Base-by-base conservation (phyloP, 768 basidiomycete genomes). In the Boletus pseudo-olivaceus region DNA sequence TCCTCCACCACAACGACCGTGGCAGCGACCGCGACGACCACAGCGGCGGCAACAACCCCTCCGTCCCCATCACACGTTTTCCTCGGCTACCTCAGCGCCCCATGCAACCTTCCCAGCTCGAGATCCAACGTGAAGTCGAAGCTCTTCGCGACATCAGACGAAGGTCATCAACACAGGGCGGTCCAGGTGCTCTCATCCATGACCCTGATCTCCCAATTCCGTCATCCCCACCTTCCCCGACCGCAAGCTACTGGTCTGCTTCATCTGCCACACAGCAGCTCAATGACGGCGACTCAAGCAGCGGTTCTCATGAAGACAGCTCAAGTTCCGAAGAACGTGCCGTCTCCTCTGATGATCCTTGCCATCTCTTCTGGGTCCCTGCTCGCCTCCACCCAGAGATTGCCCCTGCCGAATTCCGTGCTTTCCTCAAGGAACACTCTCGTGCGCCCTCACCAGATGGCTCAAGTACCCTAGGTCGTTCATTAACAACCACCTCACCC, bases 341-440 rank as follows among this genome's bases (percentile, higher is more conserved):
- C 8, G 11, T 40, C n/a, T n/a, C 65, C 20, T 69, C 79, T 37
- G 85, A 90, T 62, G 91, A 96, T 74, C 87, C 90, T 3, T 85
- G 87, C 64, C 89, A 93, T 71, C 83, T 98, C 59, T 98, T 98
- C 79, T 99, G 97, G 97, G 93, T 99, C 29, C 97, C 97, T 49
- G 97, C 97, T 15, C 83, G 88, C 54, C 78, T 98, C 34, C 97
- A 98, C 69, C 97, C 97, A 30, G 97, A 99, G 76, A 90, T 99
- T 65, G 96, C 95, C 0, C 97, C 97, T 23, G 88, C 85, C 44
- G 94, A 98, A 71, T 99, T 99, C 72, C 83, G 92, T 48, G 88
- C 86, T 11, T 98, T 99, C 69, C 83, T 99, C 62, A 90, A 94
- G 70, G 91, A 96, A 63, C 97, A 98, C 73, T 82, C 93, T 11